A percentile compares a stretch with the other conserved stretches of the same genome.
phyloP scores from a whole-genome alignment of 139 green algal species.

The Bryopsis sp. region DNA sequence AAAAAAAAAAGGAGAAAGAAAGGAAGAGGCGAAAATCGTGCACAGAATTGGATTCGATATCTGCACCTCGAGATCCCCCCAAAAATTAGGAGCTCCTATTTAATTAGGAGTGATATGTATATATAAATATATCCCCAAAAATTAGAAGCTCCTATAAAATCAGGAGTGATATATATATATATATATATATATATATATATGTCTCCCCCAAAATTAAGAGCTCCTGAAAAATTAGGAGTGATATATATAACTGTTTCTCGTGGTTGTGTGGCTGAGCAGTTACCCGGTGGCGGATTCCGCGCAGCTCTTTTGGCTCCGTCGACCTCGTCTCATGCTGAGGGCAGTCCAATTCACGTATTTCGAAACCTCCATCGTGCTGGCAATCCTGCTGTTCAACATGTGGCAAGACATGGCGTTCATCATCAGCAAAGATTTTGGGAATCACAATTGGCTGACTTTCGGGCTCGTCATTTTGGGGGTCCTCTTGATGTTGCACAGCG shows the following conservation, averaged over 20 bases:
- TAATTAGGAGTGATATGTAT: no score
- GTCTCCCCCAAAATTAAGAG: neutral
- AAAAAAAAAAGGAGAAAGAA: no score
- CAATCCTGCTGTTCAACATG: slow-evolving; percentile 23
- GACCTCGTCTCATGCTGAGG: slow-evolving; percentile 25
- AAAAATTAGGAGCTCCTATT: no score
- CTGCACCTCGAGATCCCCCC: no score
- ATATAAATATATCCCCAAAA: no score
- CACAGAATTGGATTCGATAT: no score
- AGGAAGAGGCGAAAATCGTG: no score
- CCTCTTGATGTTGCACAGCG: slow-evolving; percentile 23
- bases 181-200: neutral
- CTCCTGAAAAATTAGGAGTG: neutral
- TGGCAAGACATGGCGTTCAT: slow-evolving; percentile 21
- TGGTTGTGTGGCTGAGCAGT: no score
- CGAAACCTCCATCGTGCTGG: slow-evolving; percentile 25
- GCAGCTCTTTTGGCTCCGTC: slow-evolving; percentile 28
- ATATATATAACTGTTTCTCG: no score
- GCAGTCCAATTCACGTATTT: slow-evolving; percentile 32
- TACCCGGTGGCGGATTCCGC: slow-evolving; percentile 15
- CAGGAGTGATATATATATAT: no score
- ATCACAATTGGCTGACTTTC: neutral
- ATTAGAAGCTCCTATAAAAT: no score
- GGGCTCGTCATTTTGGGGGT: slow-evolving; percentile 22
- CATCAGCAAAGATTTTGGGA: slow-evolving; percentile 16